phyloP scores from a whole-genome alignment of 2,329 filamentous ascomycete species.

The Pyrenophora seminiperda region DNA sequence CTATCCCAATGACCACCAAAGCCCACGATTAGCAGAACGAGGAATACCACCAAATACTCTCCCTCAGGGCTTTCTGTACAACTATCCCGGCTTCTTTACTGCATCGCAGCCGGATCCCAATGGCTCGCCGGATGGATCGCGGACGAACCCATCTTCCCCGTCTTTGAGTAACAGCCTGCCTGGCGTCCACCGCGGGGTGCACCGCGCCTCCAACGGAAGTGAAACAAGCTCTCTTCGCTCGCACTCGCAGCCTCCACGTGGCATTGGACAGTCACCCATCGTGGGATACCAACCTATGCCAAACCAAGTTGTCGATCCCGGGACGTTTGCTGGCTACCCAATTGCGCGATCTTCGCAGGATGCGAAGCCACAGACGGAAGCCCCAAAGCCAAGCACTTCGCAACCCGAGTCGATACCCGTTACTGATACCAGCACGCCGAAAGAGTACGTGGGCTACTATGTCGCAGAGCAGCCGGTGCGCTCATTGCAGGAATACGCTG shows the following conservation, averaged over 20 bases:
- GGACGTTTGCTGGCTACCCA: conserved; percentile 39
- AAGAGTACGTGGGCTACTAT: conserved; percentile 59
- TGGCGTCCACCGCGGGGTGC: conserved; percentile 49
- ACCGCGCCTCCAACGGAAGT: conserved; percentile 53
- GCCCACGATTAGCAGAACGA: conserved; percentile 40
- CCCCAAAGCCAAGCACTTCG: conserved; percentile 27
- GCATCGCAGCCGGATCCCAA: conserved; percentile 45
- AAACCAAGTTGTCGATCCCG: conserved; percentile 39
- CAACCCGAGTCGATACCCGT: conserved; percentile 27
- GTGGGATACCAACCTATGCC: conserved; percentile 49
- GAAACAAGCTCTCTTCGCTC: conserved; percentile 52
- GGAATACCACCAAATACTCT: conserved; percentile 36
- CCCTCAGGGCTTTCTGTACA: conserved; percentile 53
- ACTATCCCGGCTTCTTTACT: conserved; percentile 53
- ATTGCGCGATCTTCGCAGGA: conserved; percentile 44
- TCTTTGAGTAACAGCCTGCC: conserved; percentile 53
- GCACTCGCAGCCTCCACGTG: conserved; percentile 57
- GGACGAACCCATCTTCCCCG: conserved; percentile 57
- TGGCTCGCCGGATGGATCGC: conserved; percentile 49
- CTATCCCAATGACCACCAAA: conserved; percentile 40
- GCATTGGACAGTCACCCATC: conserved; percentile 46
- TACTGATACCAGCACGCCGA: conserved; percentile 48
- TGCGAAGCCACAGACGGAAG: conserved; percentile 25
- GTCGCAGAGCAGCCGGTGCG: conserved; percentile 51
- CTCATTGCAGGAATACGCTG: conserved; percentile 47